A percentile compares a stretch with the other conserved stretches of the same genome.
Conservation (phyloP, 768 basidiomycete species). For the Pisolithus orientalis region DNA sequence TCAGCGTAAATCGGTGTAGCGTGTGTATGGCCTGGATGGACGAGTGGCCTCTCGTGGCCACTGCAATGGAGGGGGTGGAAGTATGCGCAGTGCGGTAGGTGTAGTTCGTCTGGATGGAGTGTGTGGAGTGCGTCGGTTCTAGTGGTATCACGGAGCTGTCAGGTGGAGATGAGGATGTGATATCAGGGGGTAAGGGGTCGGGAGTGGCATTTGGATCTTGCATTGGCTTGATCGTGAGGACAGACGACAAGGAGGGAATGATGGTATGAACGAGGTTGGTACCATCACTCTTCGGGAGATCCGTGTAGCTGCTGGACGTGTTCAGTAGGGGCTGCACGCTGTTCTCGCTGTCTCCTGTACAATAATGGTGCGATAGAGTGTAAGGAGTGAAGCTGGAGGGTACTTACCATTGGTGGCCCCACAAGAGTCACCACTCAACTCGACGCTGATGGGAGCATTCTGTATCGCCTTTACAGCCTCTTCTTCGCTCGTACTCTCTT, state of each 20-base stretch:
- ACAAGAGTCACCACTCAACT: conserved; percentile 43
- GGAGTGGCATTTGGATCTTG: conserved; percentile 44
- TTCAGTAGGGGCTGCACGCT: conserved; percentile 55
- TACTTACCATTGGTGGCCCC: conserved; percentile 31
- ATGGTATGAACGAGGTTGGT: conserved; percentile 33
- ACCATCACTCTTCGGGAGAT: conserved; percentile 52
- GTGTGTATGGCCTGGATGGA: conserved; percentile 53
- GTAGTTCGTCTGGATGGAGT: conserved; percentile 41
- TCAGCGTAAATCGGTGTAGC: conserved; percentile 81
- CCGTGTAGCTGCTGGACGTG: conserved; percentile 49
- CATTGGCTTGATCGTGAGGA: conserved; percentile 61
- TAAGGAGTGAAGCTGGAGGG: conserved; percentile 3
- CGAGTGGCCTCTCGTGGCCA: conserved; percentile 74
- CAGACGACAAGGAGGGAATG: conserved; percentile 59
- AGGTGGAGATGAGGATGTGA: conserved; percentile 14
- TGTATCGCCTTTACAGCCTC: conserved; percentile 61
- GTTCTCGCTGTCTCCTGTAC: conserved; percentile 30
- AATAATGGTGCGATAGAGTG: conserved; percentile 2
- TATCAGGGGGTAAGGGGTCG: conserved; percentile 35
- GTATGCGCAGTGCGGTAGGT: conserved; percentile 60
- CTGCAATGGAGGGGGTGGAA: conserved; percentile 45
- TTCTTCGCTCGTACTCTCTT: conserved; percentile 58
- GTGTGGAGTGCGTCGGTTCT: conserved; percentile 36
- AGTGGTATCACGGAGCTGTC: conserved; percentile 31
- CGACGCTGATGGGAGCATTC: conserved; percentile 42